Evolutionary conservation across 1,284 basidiomycete genomes (phyloP).

Genomic region (Cutaneotrichosporon sp.): DNA sequence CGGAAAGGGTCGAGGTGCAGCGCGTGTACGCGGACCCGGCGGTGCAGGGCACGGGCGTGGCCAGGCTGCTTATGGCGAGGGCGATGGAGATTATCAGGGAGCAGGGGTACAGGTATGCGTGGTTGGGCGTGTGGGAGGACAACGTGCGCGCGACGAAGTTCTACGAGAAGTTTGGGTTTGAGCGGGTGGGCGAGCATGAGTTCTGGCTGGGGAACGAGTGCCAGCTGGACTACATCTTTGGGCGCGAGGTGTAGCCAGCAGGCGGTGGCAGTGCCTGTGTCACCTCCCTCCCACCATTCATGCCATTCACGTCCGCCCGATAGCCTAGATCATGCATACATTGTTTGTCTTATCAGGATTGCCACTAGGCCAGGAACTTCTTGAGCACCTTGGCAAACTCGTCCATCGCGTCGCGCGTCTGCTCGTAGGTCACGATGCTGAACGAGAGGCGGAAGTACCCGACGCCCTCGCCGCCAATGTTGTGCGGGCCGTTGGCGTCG

Average conservation of each 20-base stretch:
- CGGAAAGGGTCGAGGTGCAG: conserved; percentile 18
- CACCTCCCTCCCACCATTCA: background rate
- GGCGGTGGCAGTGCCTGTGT: too few relatives aligned
- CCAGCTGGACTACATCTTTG: conserved; percentile 22
- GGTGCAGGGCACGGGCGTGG: conserved; percentile 37
- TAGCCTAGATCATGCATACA: background rate
- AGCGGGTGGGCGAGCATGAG: conserved; percentile 24
- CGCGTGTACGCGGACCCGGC: conserved; percentile 20
- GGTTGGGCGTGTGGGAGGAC: conserved; percentile 43
- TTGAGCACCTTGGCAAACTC: conserved; percentile 46
- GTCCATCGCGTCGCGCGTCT: conserved; percentile 39
- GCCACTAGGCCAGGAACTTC: too few relatives aligned
- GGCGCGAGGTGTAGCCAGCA: conserved; percentile 2
- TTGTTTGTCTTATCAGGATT: too few relatives aligned
- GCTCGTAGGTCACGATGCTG: conserved; percentile 49
- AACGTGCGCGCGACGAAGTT: conserved; percentile 33
- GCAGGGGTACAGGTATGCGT: conserved; percentile 29
- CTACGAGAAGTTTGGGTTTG: conserved; percentile 36
- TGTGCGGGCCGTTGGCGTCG: conserved; percentile 45
- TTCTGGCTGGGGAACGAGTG: conserved; percentile 20
- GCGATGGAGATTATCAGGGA: conserved; percentile 23
- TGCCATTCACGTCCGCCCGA: too few relatives aligned
- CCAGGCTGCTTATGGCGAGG: conserved; percentile 22
- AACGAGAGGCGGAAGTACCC: conserved; percentile 53
- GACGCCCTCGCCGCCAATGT: conserved; percentile 45